phyloP scores from a whole-genome alignment of 192 early-diverging fungal species.

The Mortierella claussenii region DNA sequence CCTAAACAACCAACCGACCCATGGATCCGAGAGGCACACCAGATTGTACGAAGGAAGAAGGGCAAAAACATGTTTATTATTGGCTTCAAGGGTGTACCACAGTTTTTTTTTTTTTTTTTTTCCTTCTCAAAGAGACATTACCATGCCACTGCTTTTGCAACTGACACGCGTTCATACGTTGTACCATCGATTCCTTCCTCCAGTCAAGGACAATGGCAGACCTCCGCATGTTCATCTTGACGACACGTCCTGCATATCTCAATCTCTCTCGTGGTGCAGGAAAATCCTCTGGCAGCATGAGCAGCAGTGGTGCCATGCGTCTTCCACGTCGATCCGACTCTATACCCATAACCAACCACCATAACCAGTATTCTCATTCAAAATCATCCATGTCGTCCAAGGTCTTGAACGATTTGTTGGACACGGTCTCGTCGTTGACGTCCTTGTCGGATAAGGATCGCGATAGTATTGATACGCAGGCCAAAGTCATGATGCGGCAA shows the following conservation, averaged over 20 bases:
- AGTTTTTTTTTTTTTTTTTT: background rate
- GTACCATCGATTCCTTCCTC: background rate
- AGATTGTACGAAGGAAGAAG: slow-evolving; percentile 23
- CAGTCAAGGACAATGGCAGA: slow-evolving; percentile 48
- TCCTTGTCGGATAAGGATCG: slow-evolving; percentile 46
- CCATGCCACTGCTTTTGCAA: background rate
- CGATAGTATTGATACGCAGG: slow-evolving; percentile 48
- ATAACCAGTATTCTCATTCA: background rate
- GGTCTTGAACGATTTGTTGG: slow-evolving; percentile 27
- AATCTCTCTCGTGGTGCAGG: slow-evolving; percentile 31
- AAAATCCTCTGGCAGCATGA: background rate
- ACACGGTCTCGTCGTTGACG: slow-evolving; percentile 31
- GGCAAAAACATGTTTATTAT: background rate
- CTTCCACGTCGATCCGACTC: slow-evolving; percentile 28
- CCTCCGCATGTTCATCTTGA: slow-evolving; percentile 41
- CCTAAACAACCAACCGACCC: slow-evolving; percentile 15
- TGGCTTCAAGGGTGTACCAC: background rate
- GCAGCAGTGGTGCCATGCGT: background rate
- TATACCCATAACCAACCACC: slow-evolving; percentile 12
- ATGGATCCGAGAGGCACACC: slow-evolving; percentile 43
- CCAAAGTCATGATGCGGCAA: slow-evolving; percentile 48
- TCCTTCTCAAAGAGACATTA: too few species aligned
- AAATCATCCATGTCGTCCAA: slow-evolving; percentile 23
- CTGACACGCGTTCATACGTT: background rate
- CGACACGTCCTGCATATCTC: slow-evolving; percentile 42